Evolutionary conservation across 129 eudicot genomes (phyloP), one percentile per base, ranked within the genome.

Genomic region (Pulicaria dysenterica): DNA sequence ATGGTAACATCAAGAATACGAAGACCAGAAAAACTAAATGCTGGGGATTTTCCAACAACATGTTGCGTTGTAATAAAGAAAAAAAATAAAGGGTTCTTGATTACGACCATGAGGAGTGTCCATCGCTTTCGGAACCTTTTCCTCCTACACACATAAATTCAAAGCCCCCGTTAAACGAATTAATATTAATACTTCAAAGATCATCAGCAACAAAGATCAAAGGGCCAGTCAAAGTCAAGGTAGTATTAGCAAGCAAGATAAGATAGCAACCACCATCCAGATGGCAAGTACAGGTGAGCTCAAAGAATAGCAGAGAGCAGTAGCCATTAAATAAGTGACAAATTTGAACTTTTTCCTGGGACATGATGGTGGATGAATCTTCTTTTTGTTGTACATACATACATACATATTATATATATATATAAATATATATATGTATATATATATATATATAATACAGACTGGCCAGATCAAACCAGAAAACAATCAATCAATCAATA

Each of bases 101-200:
- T 69, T 57, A 69, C 65, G 79, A 91, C 98, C 98, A 74, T 85
- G 86, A 66, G 17, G 82, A 67, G 73, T 82, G 84, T 83, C 98
- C 62, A 82, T 87, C 95, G 81, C 90, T 85, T 79, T 87, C 96
- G 45, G n/a, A 67, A 60, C 87, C 88, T 83, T 87, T 75, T 75
- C 91, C 12, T 44, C 90, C 98, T 93, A 90, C 95, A 93, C 74
- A 81, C 64, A 65, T 73, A 58, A 60, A 80, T 7, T 12, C 31
- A 24, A 24, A 24, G 31, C 31, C 31, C 31, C 2, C 31, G 31
- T 74, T 60, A 60, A 72, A 19, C 65, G 41, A 13, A 42, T 47
- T 41, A 34, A 50, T 16, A 14, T 50, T 15, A 3, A 63, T 5
- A 67, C 64, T 76, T 40, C 13, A 80, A 24, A 80, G 69, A 58